These are phyloP conservation scores for Krasilnikovozyma curviuscula DNA, from an alignment of 768 basidiomycete genomes.

Conservation along the genomic window DNA sequence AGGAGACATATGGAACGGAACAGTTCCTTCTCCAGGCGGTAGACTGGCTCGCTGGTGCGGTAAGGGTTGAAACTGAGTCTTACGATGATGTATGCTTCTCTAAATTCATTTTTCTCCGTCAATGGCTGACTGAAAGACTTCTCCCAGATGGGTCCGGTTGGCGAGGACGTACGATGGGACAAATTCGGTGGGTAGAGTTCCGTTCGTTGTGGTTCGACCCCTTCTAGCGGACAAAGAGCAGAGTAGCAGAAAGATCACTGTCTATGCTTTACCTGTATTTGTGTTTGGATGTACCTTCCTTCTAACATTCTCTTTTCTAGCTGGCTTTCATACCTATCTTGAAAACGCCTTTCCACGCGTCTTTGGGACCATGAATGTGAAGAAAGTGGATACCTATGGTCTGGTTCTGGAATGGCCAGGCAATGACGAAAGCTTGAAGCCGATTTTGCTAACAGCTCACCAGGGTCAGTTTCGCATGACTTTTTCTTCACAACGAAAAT, in stretches of 20 bases:
- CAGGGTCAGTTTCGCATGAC: constrained; percentile 16
- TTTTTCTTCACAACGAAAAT: not conserved
- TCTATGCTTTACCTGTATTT: no score
- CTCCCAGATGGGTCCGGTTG: constrained; percentile 1
- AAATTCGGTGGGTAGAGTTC: constrained; percentile 35
- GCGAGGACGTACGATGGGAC: constrained; percentile 29
- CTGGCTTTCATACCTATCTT: no score
- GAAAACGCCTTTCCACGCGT: constrained; percentile 41
- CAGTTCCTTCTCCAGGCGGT: no score
- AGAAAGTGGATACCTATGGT: constrained; percentile 56
- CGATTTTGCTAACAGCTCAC: constrained; percentile 33
- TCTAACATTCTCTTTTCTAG: no score
- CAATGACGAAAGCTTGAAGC: constrained; percentile 41
- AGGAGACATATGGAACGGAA: no score
- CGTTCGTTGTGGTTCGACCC: no score
- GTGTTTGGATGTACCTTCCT: no score
- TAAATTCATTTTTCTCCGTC: no score
- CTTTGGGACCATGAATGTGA: constrained; percentile 37
- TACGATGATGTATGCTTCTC: no score
- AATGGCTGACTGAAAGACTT: no score
- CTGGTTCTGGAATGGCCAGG: constrained; percentile 59
- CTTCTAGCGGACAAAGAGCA: no score
- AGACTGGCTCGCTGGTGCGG: constrained; percentile 35
- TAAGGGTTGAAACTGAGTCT: constrained; percentile 24
- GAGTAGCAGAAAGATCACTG: no score